phyloP scores from a whole-genome alignment of 1,284 basidiomycete species.

The Tilletia caries region DNA sequence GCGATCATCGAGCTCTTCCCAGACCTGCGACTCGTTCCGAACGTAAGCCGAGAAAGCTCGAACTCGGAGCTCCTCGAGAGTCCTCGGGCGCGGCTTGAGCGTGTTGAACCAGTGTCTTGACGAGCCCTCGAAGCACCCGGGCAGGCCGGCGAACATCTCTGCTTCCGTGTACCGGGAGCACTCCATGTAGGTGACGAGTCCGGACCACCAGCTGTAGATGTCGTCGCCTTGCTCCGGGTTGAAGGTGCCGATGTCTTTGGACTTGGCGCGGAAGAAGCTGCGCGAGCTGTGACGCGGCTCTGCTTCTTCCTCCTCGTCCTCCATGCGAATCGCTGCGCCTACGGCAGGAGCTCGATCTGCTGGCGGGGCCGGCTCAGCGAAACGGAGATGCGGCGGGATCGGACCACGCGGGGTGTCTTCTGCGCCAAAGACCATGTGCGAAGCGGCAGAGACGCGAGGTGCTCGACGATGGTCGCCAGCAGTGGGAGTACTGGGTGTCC shows the following conservation, averaged over 20 bases:
- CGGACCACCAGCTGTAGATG: not conserved
- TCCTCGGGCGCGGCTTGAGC: not conserved
- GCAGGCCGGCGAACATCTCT: not conserved
- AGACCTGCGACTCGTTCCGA: not conserved
- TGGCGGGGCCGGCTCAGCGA: no score
- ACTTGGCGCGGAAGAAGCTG: no score
- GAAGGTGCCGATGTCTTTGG: not conserved
- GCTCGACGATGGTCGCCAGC: no score
- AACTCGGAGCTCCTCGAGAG: not conserved
- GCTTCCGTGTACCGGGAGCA: not conserved
- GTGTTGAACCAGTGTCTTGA: not conserved
- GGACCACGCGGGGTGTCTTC: no score
- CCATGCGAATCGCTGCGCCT: no score
- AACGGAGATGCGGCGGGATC: no score
- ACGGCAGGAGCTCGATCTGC: no score
- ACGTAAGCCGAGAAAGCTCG: not conserved
- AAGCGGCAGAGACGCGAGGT: no score
- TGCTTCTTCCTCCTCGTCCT: no score
- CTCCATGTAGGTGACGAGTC: not conserved
- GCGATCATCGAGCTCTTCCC: not conserved
- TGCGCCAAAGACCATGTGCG: no score
- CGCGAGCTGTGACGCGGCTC: no score
- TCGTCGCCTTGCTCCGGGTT: not conserved
- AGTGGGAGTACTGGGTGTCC: no score
- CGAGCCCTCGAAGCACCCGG: not conserved